Evolutionary conservation across 164 flowering plant species (phyloP), one percentile per base, ranked within the genome.

Genomic region (Aristolochia contorta): DNA sequence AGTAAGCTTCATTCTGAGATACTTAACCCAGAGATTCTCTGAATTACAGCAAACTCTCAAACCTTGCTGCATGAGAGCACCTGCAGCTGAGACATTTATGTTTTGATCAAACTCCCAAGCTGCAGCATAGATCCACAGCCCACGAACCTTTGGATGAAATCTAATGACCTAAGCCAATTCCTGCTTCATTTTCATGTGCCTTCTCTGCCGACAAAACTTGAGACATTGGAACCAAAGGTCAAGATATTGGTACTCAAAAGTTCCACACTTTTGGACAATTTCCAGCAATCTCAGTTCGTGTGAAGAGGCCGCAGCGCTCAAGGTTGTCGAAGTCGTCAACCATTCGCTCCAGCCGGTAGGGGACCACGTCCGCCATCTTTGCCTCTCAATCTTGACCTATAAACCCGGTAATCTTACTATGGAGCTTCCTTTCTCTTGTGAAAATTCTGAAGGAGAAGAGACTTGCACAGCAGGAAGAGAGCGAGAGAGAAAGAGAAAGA

Each of bases 111-210:
- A 90, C 64, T 93, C 89, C 97, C 97, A 93, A 57, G 92, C 86
- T 13, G 99, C 99, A 59, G 95, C 94, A 77, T 93, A 93, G 14
- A 93, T 86, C 97, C 96, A 93, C 33, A 88, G 82, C 61, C 85
- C 92, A 14, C 96, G 95, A 9, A 84, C 86, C 68, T 85, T 93
- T 2, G 99, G 97, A 71, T 93, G 97, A 70, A 80, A 85, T 70
- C 91, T 82, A 16, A 85, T 65, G n/a, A 75, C 79, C 68, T 86
- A 79, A 60, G 89, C 89, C 52, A 90, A 54, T 13, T 74, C 96
- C 93, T 84, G 82, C 69, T 85, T 90, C 89, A 93, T 84, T 58
- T 86, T 65, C 3, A 96, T 93, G 67, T 85, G 82, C 52, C 75
- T 75, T 14, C 71, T 67, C 67, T 75, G 71, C 53, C 78, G 75